Percentiles rank a stretch among this genome's conserved stretches.
phyloP scores from a whole-genome alignment of 2,329 filamentous ascomycete species.

The Fusarium chuoi region DNA sequence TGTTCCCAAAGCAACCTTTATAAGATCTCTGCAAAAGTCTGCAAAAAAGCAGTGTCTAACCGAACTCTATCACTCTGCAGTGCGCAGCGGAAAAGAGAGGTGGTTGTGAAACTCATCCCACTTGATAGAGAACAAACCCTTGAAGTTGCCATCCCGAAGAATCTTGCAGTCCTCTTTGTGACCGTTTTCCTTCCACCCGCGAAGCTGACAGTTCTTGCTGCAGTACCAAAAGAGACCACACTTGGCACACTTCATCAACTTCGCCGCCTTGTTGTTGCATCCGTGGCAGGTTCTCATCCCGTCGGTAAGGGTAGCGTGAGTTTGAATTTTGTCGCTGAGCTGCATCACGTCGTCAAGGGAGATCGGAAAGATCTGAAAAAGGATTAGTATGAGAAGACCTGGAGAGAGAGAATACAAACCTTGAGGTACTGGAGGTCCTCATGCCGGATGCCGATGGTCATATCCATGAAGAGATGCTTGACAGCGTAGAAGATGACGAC shows the following conservation, averaged over 20 bases:
- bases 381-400: fast-evolving
- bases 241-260: conserved; percentile 7
- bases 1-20: not conserved
- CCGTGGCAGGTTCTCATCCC: conserved; percentile 23
- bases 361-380: not conserved
- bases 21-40: not conserved
- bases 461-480: not conserved
- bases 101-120: not conserved
- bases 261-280: conserved; percentile 1
- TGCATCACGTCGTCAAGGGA: conserved; percentile 8
- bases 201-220: conserved; percentile 11
- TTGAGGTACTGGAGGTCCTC: not conserved
- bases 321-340: conserved; percentile 20
- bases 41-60: not conserved
- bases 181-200: conserved; percentile 8
- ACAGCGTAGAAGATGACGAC: conserved; percentile 17
- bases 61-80: not conserved
- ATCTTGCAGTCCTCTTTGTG: conserved; percentile 30
- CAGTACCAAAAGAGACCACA: conserved; percentile 35
- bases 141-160: conserved; percentile 7
- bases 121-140: conserved; percentile 10
- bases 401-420: not conserved
- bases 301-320: not conserved
- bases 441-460: not conserved
- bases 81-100: not conserved